Evolutionary conservation across 805 yeast genomes (phyloP), one percentile per base, ranked within the genome.

Genomic region (Myxozyma monticola): DNA sequence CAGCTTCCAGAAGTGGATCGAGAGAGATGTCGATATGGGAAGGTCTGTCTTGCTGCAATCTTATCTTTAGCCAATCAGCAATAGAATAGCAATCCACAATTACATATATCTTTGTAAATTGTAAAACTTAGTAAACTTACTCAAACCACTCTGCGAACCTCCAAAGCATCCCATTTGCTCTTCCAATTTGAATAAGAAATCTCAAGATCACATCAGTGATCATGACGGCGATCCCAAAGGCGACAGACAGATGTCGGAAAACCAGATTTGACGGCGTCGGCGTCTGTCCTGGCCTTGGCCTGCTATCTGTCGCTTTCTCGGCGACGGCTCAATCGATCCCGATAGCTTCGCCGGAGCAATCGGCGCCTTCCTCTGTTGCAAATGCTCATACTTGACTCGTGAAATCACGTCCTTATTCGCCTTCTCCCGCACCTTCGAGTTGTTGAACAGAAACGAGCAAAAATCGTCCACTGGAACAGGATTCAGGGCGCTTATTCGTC

Each of bases 401-500:
- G 87, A 86, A 56, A 93, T 88, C 12, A 86, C 90, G 68, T 90
- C 97, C 63, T 88, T 88, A 64, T 93, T 93, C 7, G 96, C 97
- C 61, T 85, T 86, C 60, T 93, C 98, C 48, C 93, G 75, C 4
- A 91, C 93, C 2, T 91, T 83, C 55, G 93, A 71, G 65, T 93
- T 93, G 57, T 96, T 76, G 69, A 87, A 93, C 51, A 87, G 84
- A 68, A 93, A 93, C 3, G 93, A 84, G 0, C 99, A 99, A 76
- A 93, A 93, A 62, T 91, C 71, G 38, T 65, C 69, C 15, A 48
- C 62, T 7, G 79, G 72, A 7, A 75, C 71, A 21, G 84, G 76
- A 49, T 85, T n/a, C n/a, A n/a, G n/a, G n/a, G n/a, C 91, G 43
- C 84, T 84, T 53, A 88, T 67, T 58, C 87, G 56, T 29, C 71